phyloP scores from a whole-genome alignment of 2,329 filamentous ascomycete species.

The Teratosphaeria destructans region DNA sequence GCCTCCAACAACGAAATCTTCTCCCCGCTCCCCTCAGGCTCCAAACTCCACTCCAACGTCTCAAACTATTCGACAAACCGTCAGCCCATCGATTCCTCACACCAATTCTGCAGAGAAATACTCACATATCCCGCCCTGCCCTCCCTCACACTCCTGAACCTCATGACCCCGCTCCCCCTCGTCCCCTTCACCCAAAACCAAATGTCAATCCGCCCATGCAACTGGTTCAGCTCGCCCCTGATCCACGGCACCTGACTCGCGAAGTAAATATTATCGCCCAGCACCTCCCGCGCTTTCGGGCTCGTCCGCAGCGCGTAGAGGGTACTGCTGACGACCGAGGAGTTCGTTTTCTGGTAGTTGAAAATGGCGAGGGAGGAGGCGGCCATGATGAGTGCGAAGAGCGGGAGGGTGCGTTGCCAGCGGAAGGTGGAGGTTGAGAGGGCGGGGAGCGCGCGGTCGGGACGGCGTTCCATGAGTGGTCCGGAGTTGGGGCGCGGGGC shows the following conservation, averaged over 20 bases:
- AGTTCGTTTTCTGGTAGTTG: slow-evolving; percentile 97
- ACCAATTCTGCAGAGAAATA: slow-evolving; percentile 11
- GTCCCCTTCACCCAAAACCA: slow-evolving; percentile 77
- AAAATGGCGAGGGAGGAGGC: slow-evolving; percentile 76
- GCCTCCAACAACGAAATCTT: slow-evolving; percentile 69
- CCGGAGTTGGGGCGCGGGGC: slow-evolving; percentile 41
- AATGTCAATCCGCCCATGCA: slow-evolving; percentile 85
- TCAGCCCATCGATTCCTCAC: slow-evolving; percentile 4
- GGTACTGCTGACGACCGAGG: slow-evolving; percentile 65
- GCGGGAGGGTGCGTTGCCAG: slow-evolving; percentile 56
- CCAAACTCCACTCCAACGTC: slow-evolving; percentile 83
- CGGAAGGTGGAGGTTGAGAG: slow-evolving; percentile 22
- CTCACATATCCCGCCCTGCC: slow-evolving; percentile 50
- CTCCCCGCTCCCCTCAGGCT: slow-evolving; percentile 48
- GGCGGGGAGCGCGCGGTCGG: slow-evolving; percentile 43
- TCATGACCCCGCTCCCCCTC: slow-evolving; percentile 59
- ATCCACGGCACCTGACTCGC: slow-evolving; percentile 40
- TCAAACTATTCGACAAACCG: slow-evolving; percentile 50
- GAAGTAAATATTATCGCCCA: slow-evolving; percentile 61
- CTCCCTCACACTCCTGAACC: slow-evolving; percentile 66
- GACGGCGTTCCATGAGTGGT: slow-evolving; percentile 41
- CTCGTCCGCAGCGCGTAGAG: slow-evolving; percentile 87
- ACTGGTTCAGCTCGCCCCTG: slow-evolving; percentile 69
- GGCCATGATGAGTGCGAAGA: slow-evolving; percentile 66
- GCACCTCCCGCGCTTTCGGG: slow-evolving; percentile 57